phyloP scores from a whole-genome alignment of 2,329 filamentous ascomycete genomes.

The Colletotrichum musae region DNA sequence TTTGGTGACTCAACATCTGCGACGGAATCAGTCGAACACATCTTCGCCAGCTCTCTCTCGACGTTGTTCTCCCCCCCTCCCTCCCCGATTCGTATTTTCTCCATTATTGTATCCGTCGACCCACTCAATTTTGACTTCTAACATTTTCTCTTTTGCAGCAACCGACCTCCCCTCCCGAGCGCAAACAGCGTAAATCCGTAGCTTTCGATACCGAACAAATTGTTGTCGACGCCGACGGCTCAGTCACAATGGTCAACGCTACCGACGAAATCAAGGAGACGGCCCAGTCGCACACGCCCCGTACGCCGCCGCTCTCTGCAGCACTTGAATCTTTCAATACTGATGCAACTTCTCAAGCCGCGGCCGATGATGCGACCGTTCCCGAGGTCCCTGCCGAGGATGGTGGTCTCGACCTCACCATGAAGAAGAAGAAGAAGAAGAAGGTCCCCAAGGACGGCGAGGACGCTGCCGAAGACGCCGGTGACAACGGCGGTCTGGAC shows the following conservation, averaged over 20 bases:
- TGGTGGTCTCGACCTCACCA: constrained; percentile 62
- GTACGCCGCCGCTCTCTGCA: constrained; percentile 73
- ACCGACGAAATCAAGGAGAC: constrained; percentile 83
- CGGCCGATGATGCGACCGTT: constrained; percentile 56
- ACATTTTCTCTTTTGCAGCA: constrained; percentile 36
- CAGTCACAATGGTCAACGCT: constrained; percentile 82
- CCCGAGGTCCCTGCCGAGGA: constrained; percentile 72
- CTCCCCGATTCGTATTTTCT: neutral
- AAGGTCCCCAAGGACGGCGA: constrained; percentile 69
- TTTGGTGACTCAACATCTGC: constrained; percentile 37
- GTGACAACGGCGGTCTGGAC: constrained; percentile 68
- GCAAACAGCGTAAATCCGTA: constrained; percentile 91
- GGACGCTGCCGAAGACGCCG: constrained; percentile 64
- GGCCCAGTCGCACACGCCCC: constrained; percentile 82
- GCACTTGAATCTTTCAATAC: constrained; percentile 67
- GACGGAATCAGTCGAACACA: constrained; percentile 3
- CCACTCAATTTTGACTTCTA: constrained; percentile 22
- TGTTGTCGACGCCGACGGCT: constrained; percentile 91
- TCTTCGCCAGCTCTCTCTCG: constrained; percentile 3
- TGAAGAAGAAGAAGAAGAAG: constrained; percentile 87
- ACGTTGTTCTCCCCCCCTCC: constrained; percentile 33
- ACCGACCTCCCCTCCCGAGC: constrained; percentile 57
- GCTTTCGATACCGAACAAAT: constrained; percentile 91
- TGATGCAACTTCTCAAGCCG: constrained; percentile 60
- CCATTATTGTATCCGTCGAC: neutral